A percentile compares a stretch with the other conserved stretches of the same genome.
Evolutionary conservation across 441 rosid genomes (phyloP).

Genomic region (Pelargonium myrrhifolium): DNA sequence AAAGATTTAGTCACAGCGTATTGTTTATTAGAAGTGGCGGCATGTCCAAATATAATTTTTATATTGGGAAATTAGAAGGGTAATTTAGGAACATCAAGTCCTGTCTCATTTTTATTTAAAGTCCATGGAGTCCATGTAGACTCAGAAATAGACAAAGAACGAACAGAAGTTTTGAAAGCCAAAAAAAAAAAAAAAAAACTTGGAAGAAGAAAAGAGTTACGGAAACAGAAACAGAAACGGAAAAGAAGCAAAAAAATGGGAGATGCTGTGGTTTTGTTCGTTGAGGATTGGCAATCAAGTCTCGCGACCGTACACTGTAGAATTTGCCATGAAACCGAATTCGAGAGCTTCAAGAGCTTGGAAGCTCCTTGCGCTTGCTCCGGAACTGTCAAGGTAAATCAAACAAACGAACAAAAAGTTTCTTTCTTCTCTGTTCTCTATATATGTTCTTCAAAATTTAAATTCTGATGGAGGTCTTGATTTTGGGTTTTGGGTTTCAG

Average conservation of each 20-base stretch:
- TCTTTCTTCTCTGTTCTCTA: no score
- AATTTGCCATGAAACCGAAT: constrained; percentile 83
- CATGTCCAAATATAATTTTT: no score
- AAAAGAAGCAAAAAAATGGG: constrained; percentile 32
- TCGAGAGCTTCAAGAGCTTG: constrained; percentile 49
- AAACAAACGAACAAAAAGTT: neutral
- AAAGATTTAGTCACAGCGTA: no score
- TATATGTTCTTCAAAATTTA: no score
- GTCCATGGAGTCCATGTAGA: no score
- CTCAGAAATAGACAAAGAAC: no score
- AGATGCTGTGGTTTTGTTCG: constrained; percentile 39
- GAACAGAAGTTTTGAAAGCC: no score
- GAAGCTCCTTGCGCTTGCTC: constrained; percentile 97
- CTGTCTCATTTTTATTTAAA: no score
- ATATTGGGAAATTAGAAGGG: no score
- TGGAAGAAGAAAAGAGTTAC: neutral
- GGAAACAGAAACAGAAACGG: neutral
- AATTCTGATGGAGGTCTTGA: neutral
- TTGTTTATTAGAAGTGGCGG: no score
- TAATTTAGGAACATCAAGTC: no score
- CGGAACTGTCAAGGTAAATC: constrained; percentile 67
- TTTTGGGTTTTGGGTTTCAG: constrained; percentile 27
- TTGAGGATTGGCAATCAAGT: constrained; percentile 36
- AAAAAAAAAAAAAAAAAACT: no score
- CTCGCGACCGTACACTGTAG: constrained; percentile 44